phyloP scores from a whole-genome alignment of 345 rosid genomes.

The Durio zibethinus region DNA sequence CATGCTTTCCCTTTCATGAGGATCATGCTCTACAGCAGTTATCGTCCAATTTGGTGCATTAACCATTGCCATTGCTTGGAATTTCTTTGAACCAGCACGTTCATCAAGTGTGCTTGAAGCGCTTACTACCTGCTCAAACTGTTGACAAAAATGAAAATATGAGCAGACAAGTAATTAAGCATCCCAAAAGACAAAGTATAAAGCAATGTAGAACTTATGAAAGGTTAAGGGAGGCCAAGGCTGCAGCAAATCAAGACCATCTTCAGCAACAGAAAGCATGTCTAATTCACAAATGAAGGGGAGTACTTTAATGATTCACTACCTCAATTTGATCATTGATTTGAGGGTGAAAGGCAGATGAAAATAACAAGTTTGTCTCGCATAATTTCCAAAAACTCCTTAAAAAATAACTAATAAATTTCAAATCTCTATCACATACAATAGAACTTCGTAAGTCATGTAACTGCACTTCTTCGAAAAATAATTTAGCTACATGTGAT shows the following conservation, averaged over 20 bases:
- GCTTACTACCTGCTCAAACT: not conserved
- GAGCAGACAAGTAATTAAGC: not conserved
- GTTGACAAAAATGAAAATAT: not conserved
- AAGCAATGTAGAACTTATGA: not conserved
- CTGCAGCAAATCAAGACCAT: not conserved
- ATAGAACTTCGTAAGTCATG: too few species aligned
- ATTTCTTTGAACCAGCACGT: not conserved
- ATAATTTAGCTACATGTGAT: too few species aligned
- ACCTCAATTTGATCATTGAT: too few species aligned
- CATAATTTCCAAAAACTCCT: too few species aligned
- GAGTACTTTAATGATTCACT: too few species aligned
- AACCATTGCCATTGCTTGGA: not conserved
- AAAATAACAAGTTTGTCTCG: too few species aligned
- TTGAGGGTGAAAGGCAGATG: too few species aligned
- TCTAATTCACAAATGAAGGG: too few species aligned
- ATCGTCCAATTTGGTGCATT: not conserved
- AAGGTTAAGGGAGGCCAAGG: slow-evolving; percentile 2
- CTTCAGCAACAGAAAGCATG: too few species aligned
- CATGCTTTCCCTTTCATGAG: not conserved
- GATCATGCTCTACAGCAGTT: not conserved
- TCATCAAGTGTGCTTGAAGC: not conserved
- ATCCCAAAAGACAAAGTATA: not conserved
- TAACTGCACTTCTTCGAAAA: too few species aligned
- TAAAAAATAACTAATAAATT: too few species aligned
- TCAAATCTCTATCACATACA: too few species aligned